These are phyloP conservation scores for Cryptococcus sp. DNA, from an alignment of 1,284 basidiomycete species.

Conservation along the genomic window DNA sequence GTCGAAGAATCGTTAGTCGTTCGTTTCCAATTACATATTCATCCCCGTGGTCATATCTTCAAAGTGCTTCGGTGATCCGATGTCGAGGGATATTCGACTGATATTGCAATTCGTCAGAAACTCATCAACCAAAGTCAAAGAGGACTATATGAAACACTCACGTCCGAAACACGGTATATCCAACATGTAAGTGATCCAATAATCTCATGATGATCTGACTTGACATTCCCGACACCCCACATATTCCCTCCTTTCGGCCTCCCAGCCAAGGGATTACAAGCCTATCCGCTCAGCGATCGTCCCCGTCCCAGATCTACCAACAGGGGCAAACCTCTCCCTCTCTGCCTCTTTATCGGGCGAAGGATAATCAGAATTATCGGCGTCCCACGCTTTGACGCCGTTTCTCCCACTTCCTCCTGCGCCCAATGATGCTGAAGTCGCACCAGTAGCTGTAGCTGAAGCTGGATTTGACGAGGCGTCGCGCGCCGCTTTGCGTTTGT, in stretches of 20 bases:
- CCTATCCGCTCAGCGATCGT: slow-evolving; percentile 39
- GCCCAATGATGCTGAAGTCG: neutral
- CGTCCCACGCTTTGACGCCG: neutral
- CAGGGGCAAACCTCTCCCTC: slow-evolving; percentile 12
- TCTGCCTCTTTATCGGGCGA: neutral
- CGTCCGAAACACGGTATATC: no score
- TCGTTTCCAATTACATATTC: no score
- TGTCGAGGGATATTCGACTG: no score
- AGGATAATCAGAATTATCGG: neutral
- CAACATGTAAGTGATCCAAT: no score
- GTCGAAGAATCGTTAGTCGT: no score
- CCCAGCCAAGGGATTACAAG: slow-evolving; percentile 15
- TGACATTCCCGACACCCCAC: neutral
- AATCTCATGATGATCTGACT: no score
- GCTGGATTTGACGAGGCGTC: neutral
- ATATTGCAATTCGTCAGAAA: no score
- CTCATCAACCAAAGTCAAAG: no score
- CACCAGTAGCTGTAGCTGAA: neutral
- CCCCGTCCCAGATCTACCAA: slow-evolving; percentile 17
- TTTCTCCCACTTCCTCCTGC: neutral
- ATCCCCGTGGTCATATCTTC: no score
- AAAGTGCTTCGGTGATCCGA: no score
- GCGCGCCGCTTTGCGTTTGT: slow-evolving; percentile 31
- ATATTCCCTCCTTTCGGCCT: no score
- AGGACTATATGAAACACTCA: no score